These are phyloP conservation scores for Bolboschoenoplectus hybrid DNA, from an alignment of 202 grass and related monocot genomes.

Conservation along the genomic window DNA sequence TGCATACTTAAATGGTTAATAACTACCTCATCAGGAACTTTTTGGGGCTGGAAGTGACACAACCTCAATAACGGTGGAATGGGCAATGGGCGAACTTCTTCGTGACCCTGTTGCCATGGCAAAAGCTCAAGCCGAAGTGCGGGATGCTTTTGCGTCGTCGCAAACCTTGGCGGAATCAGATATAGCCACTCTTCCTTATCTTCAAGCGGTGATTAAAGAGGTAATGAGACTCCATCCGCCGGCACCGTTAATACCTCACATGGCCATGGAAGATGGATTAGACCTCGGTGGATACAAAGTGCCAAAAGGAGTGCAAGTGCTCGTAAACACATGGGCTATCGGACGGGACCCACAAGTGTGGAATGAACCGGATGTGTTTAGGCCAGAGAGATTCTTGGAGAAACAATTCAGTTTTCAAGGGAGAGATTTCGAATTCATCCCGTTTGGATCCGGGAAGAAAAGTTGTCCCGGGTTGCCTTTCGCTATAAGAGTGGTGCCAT, in stretches of 20 bases:
- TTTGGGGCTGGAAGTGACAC: constrained; percentile 42
- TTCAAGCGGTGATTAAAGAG: constrained; percentile 42
- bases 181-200: constrained; percentile 24
- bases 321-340: constrained; percentile 44
- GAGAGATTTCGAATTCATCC: constrained; percentile 29
- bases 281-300: constrained; percentile 21
- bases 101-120: constrained; percentile 24
- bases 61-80: constrained; percentile 25
- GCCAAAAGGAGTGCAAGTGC: constrained; percentile 17
- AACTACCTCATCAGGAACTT: constrained; percentile 28
- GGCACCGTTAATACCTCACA: constrained; percentile 26
- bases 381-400: constrained; percentile 44
- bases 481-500: constrained; percentile 29
- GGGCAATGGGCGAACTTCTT: constrained; percentile 38
- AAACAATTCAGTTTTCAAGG: constrained; percentile 23
- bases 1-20: neutral
- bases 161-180: neutral
- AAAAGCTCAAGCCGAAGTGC: constrained; percentile 37
- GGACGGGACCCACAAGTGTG: constrained; percentile 25
- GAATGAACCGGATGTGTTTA: constrained; percentile 35
- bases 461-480: constrained; percentile 12
- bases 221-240: constrained; percentile 35
- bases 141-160: neutral
- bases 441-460: constrained; percentile 26
- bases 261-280: neutral